Base-by-base conservation (phyloP, 176 grass and related monocot species). In the Areca catechu region DNA sequence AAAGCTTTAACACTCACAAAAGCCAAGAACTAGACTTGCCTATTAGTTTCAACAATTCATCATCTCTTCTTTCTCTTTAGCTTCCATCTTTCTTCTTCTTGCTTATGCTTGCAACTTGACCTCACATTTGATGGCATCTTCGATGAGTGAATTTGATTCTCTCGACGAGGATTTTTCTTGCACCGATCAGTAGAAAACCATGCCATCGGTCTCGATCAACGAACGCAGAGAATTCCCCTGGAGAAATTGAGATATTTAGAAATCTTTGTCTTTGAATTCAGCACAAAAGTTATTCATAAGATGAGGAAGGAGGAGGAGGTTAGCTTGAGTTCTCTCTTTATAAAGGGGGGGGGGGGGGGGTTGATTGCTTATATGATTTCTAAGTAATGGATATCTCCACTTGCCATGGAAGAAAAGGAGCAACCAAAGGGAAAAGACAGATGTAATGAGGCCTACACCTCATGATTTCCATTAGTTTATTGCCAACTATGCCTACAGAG, bases 11-110 rank as follows among this genome's bases (percentile, higher is more conserved):
- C 24, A 58, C 56, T 10, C 23, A 28, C 23, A 58, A 58, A 58
- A 28, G 56, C 56, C 56, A 58, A 58, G 56, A 7, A 58, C 15
- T 28, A 58, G 56, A 58, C 56, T 58, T 58, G 23, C 56, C 12
- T 57, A 57, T 15, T 15, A 5, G 34, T 43, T 43, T 2, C 34
- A 43, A 43, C 34, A 10, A 12, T 15, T 24, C 16, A 16, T 16
- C 16, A 15, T 58, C 56, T 58, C 22, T 15, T 23, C 24, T 16
- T 58, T 23, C 24, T 58, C 21, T 23, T 27, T 23, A 58, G 12
- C 22, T 58, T 58, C 56, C 22, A 58, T 23, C 56, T 58, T 24
- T 24, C 56, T 58, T 58, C 56, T 24, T 58, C 21, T 5, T 58
- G 56, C 22, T 25, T 12, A 12, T 58, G 20, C 56, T 58, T 27